A percentile compares a stretch with the other conserved stretches of the same genome.
Evolutionary conservation across 1,284 basidiomycete genomes (phyloP).

Genomic region (Pseudomicrostroma phylloplanum): DNA sequence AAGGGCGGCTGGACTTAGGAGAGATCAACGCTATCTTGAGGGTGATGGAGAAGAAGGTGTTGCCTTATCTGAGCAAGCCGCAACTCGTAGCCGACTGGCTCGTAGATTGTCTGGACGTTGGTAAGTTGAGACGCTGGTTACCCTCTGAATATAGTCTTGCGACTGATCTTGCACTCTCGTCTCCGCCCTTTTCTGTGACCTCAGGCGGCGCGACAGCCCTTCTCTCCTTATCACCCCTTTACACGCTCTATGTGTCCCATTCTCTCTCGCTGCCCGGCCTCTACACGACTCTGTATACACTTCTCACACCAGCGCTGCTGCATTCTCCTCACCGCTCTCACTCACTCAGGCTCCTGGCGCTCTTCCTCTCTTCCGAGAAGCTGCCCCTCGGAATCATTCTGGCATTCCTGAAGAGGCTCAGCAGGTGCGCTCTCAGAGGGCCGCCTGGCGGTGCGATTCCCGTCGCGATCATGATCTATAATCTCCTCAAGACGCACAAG

Average conservation of each 20-base stretch:
- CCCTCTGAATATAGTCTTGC: neutral
- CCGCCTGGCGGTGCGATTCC: slow-evolving; percentile 86
- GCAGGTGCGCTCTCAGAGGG: slow-evolving; percentile 73
- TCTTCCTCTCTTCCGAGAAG: slow-evolving; percentile 86
- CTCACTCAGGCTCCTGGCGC: slow-evolving; percentile 85
- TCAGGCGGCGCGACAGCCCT: slow-evolving; percentile 75
- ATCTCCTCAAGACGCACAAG: slow-evolving; percentile 85
- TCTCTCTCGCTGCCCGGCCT: slow-evolving; percentile 95
- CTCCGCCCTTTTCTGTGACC: slow-evolving; percentile 33
- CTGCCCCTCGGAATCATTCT: slow-evolving; percentile 81
- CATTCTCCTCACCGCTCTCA: slow-evolving; percentile 87
- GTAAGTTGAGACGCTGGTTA: neutral
- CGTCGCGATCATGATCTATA: slow-evolving; percentile 88
- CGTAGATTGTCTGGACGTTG: slow-evolving; percentile 65
- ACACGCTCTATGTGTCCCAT: slow-evolving; percentile 82
- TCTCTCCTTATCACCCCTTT: slow-evolving; percentile 83
- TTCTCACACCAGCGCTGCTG: slow-evolving; percentile 67
- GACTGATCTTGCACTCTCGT: neutral
- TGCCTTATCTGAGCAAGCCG: slow-evolving; percentile 72
- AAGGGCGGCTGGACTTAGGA: neutral
- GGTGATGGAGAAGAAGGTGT: slow-evolving; percentile 52
- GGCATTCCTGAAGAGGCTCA: slow-evolving; percentile 85
- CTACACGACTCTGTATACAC: slow-evolving; percentile 84
- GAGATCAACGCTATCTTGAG: slow-evolving; percentile 1
- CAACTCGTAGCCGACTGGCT: slow-evolving; percentile 88